These are phyloP conservation scores for Tolypocladium cylindrosporum DNA, from an alignment of 2,329 filamentous ascomycete species.

Conservation along the genomic window DNA sequence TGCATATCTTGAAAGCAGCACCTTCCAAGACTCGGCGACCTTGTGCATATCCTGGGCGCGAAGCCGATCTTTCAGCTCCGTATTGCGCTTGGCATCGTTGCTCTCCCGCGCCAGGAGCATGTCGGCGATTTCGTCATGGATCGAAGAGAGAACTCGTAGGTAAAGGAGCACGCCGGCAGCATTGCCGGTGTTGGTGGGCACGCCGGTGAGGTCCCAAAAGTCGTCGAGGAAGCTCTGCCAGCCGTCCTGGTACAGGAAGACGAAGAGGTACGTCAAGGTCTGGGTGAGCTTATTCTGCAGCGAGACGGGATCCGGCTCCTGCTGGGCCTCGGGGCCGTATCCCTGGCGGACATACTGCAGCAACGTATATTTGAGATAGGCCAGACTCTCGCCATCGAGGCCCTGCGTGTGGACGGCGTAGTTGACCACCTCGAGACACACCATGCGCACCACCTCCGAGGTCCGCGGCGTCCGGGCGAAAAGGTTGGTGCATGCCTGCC, in stretches of 20 bases:
- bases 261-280: conserved; percentile 89
- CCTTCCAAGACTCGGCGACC: conserved; percentile 83
- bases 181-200: conserved; percentile 58
- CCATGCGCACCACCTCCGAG: conserved; percentile 77
- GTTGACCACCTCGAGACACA: conserved; percentile 88
- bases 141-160: conserved; percentile 74
- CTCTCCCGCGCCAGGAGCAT: conserved; percentile 71
- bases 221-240: conserved; percentile 92
- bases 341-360: conserved; percentile 69
- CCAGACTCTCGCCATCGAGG: conserved; percentile 62
- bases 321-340: conserved; percentile 53
- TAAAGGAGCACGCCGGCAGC: conserved; percentile 72
- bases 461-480: conserved; percentile 70
- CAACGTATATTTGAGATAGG: conserved; percentile 69
- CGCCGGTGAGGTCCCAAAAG: conserved; percentile 64
- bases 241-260: conserved; percentile 70
- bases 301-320: conserved; percentile 57
- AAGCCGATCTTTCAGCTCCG: conserved; percentile 82
- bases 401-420: conserved; percentile 74
- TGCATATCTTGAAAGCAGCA: conserved; percentile 71
- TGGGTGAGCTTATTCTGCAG: conserved; percentile 98
- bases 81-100: conserved; percentile 75
- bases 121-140: conserved; percentile 97
- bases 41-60: conserved; percentile 80
- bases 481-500: conserved; percentile 80